A percentile compares a stretch with the other conserved stretches of the same genome.
Conservation (phyloP, 129 eudicot species). For the Glebionis coronaria region DNA sequence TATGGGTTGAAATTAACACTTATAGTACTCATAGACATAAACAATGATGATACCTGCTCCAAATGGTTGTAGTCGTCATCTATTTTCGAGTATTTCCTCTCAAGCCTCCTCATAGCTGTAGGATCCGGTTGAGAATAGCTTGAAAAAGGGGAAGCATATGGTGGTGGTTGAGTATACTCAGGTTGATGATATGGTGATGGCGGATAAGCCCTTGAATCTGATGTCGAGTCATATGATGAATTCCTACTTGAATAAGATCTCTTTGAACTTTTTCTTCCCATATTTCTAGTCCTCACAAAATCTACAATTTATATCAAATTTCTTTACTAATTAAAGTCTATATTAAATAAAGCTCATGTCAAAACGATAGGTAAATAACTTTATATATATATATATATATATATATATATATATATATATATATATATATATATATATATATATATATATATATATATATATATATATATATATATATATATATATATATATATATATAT, state of each 20-base stretch:
- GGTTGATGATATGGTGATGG: constrained; percentile 21
- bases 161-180: constrained; percentile 42
- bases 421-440: no score
- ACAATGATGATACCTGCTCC: constrained; percentile 52
- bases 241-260: constrained; percentile 51
- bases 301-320: constrained; percentile 25
- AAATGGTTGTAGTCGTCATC: constrained; percentile 64
- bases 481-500: no score
- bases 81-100: constrained; percentile 70
- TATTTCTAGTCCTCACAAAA: constrained; percentile 28
- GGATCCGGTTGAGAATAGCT: constrained; percentile 45
- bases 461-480: no score
- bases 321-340: not conserved
- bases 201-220: constrained; percentile 39
- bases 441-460: no score
- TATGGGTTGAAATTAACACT: no score
- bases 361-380: no score
- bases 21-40: not conserved
- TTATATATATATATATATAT: no score
- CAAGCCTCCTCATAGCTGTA: constrained; percentile 44
- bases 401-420: no score
- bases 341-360: constrained; percentile 3
- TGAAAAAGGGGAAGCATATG: constrained; percentile 49
- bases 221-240: constrained; percentile 59
- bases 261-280: constrained; percentile 79